phyloP scores from a whole-genome alignment of 352 stramenopile genomes.

The Phytophthora idaei region DNA sequence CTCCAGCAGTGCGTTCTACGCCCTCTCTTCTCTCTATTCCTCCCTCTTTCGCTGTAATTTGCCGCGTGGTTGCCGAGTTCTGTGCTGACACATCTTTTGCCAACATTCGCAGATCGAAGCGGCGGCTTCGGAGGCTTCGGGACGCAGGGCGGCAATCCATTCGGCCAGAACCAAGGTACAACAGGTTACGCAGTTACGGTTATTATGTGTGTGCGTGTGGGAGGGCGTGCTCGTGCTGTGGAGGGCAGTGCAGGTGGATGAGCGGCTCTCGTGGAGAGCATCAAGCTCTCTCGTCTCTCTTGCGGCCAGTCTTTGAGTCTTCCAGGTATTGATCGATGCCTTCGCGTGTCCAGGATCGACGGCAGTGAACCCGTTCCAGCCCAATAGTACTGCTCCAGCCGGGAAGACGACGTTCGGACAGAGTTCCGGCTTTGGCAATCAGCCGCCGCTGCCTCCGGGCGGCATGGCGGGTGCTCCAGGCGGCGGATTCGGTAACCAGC shows the following conservation, averaged over 20 bases:
- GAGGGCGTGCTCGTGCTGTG: conserved; percentile 13
- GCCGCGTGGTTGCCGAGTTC: conserved; percentile 8
- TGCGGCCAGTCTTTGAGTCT: conserved; percentile 16
- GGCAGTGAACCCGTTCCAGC: conserved; percentile 42
- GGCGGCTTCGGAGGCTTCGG: conserved; percentile 32
- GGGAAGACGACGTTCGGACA: conserved; percentile 45
- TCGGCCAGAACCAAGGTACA: conserved; percentile 51
- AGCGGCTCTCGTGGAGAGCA: conserved; percentile 1
- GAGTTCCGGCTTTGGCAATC: conserved; percentile 34
- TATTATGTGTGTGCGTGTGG: conserved; percentile 13
- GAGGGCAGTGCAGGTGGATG: conserved; percentile 13
- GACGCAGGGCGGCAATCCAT: conserved; percentile 37
- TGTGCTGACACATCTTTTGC: conserved; percentile 9
- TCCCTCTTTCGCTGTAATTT: background rate
- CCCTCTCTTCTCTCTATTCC: background rate
- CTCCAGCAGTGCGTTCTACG: conserved; percentile 37
- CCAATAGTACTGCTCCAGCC: conserved; percentile 5
- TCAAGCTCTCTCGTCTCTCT: conserved; percentile 8
- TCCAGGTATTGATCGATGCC: conserved; percentile 43
- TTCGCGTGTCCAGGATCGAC: conserved; percentile 40
- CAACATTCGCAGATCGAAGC: conserved; percentile 21
- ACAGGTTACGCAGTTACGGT: conserved; percentile 9
- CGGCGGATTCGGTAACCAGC: conserved; percentile 24
- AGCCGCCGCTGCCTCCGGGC: conserved; percentile 33
- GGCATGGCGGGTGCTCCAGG: conserved; percentile 19